Evolutionary conservation across 768 basidiomycete species (phyloP), one percentile per base, ranked within the genome.

Genomic region (Hericium erinaceus): DNA sequence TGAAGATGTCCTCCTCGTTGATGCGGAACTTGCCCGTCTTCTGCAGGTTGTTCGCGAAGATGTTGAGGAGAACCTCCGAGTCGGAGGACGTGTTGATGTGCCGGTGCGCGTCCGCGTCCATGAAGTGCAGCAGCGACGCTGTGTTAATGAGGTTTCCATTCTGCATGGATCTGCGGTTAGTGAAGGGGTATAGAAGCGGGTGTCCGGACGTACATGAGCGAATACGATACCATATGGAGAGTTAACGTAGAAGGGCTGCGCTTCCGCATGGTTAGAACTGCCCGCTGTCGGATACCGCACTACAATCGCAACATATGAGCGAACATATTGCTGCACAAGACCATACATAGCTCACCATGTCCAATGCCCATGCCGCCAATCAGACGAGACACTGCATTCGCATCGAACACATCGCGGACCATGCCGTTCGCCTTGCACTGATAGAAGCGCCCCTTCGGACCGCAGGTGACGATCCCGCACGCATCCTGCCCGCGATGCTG

Each of bases 351-450:
- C 80, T 61, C 64, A 95, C 95, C 95, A 70, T 99, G 97, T 0
- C 97, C 97, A 55, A 99, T 83, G 56, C 97, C 97, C 97, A 99
- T 99, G 48, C 89, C 85, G 5, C 97, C 97, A 60, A 89, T 78
- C 60, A 99, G 73, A 59, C 82, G 84, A 44, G 82, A 77, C 57
- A 98, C 74, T 3, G 88, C 81, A 65, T 79, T 81, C 39, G 80
- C 76, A 69, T 98, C 95, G 71, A 98, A 93, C 59, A 98, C 87
- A 67, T 99, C 97, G 54, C 95, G 80, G 64, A 99, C 95, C 97
- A 99, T 98, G 48, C 97, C 97, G 67, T 98, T 99, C 26, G 93
- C 92, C 73, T 99, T 99, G 79, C 93, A 95, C 69, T 99, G 97
- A 71, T 89, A 98, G 68, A 99, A 89, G 48, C 94, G 84, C 26